Percentiles rank a stretch among this genome's conserved stretches.
Evolutionary conservation across 2,329 filamentous ascomycete species (phyloP).

Genomic region (Epichloe coenophiala): DNA sequence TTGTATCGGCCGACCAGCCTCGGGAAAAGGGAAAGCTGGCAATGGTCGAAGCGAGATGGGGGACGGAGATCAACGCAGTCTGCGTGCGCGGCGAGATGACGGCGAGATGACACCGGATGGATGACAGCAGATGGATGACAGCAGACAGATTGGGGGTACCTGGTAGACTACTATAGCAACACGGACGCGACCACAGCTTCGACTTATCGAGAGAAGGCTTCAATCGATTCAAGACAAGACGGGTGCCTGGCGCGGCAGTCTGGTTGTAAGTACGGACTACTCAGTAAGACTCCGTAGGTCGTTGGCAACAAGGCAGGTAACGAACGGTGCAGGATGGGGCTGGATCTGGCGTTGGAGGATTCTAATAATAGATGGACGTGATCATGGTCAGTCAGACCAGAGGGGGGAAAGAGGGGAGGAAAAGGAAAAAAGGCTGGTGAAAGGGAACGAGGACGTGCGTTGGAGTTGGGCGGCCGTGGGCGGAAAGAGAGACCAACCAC

Average conservation of each 20-base stretch:
- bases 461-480: not conserved
- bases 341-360: slow-evolving; percentile 36
- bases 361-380: slow-evolving; percentile 40
- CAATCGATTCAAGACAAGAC: not conserved
- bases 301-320: not conserved
- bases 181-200: too few relatives aligned
- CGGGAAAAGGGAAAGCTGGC: not conserved
- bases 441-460: not conserved
- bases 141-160: too few relatives aligned
- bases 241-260: too few relatives aligned
- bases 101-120: not conserved
- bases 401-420: slow-evolving; percentile 9
- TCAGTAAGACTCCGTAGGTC: too few relatives aligned
- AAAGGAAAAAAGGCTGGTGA: slow-evolving; percentile 5
- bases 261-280: too few relatives aligned
- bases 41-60: not conserved
- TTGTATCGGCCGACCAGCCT: not conserved
- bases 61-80: not conserved
- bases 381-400: slow-evolving; percentile 24
- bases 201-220: not conserved
- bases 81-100: not conserved
- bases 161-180: too few relatives aligned
- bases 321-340: slow-evolving; percentile 24
- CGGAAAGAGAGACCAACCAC: too few relatives aligned
- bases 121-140: not conserved